Evolutionary conservation across 371 early-diverging fungal genomes (phyloP).

Genomic region (Polyrhizophydium stewartii): DNA sequence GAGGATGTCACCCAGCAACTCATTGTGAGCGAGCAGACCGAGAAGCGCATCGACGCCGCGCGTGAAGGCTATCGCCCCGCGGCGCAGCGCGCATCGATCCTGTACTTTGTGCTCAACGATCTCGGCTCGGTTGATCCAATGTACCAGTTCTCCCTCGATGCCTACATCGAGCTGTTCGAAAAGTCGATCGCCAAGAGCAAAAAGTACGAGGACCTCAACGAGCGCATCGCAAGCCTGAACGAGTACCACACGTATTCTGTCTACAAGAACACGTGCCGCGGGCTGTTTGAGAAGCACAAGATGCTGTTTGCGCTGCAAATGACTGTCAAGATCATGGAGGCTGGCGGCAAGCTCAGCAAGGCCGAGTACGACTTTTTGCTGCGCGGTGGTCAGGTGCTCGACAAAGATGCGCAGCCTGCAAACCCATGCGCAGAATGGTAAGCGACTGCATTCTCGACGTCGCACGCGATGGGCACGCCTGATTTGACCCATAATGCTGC

Average conservation of each 20-base stretch:
- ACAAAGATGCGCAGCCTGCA: conserved; percentile 44
- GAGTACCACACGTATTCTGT: conserved; percentile 54
- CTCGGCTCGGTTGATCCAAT: conserved; percentile 48
- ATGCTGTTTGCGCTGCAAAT: conserved; percentile 51
- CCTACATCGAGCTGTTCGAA: conserved; percentile 53
- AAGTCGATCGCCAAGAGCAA: conserved; percentile 50
- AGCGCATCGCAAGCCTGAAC: conserved; percentile 42
- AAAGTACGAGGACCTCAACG: conserved; percentile 39
- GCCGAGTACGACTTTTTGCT: conserved; percentile 52
- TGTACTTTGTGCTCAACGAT: conserved; percentile 55
- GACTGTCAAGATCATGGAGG: conserved; percentile 48
- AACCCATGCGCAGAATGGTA: conserved; percentile 53
- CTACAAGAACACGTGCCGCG: conserved; percentile 50
- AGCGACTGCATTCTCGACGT: neutral
- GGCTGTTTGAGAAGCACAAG: conserved; percentile 52
- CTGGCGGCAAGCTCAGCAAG: conserved; percentile 41
- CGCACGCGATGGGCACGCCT: no score
- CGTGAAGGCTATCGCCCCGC: conserved; percentile 51
- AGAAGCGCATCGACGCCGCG: conserved; percentile 50
- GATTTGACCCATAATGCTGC: neutral
- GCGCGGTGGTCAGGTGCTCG: conserved; percentile 46
- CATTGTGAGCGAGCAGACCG: conserved; percentile 47
- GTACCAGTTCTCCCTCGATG: conserved; percentile 56
- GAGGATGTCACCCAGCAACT: conserved; percentile 51
- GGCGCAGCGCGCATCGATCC: conserved; percentile 49